phyloP scores from a whole-genome alignment of 441 rosid genomes.

The Populus hybrid region DNA sequence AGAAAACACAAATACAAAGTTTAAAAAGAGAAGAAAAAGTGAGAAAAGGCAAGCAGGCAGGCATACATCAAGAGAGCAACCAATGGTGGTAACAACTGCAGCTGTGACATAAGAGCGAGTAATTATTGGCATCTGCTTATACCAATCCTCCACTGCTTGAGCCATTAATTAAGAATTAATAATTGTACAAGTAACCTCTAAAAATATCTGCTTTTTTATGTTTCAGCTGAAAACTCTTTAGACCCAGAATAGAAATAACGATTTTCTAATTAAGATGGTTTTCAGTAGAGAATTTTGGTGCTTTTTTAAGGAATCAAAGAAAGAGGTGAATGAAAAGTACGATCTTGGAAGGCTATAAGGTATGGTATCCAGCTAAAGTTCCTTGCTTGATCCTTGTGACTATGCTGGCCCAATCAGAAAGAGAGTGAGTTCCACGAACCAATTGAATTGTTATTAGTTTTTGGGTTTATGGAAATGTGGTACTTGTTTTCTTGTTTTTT shows the following conservation, averaged over 20 bases:
- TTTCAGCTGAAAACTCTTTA: neutral
- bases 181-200: neutral
- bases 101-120: conserved; percentile 99
- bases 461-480: neutral
- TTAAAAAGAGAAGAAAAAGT: neutral
- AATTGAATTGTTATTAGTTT: neutral
- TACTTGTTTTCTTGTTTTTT: too few species aligned
- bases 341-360: neutral
- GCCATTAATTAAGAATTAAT: conserved; percentile 49
- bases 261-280: neutral
- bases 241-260: neutral
- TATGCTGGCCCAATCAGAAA: neutral
- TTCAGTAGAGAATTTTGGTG: neutral
- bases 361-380: neutral
- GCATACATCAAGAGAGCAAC: conserved; percentile 91
- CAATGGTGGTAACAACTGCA: conserved; percentile 84
- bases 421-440: neutral
- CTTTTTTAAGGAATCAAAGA: neutral
- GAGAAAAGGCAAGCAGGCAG: neutral
- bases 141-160: conserved; percentile 81
- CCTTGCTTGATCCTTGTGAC: neutral
- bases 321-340: neutral
- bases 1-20: neutral
- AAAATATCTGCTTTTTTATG: neutral
- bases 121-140: conserved; percentile 92